A percentile compares a stretch with the other conserved stretches of the same genome.
Conservation (phyloP, 139 green algal genomes). For the Micromonas commoda region DNA sequence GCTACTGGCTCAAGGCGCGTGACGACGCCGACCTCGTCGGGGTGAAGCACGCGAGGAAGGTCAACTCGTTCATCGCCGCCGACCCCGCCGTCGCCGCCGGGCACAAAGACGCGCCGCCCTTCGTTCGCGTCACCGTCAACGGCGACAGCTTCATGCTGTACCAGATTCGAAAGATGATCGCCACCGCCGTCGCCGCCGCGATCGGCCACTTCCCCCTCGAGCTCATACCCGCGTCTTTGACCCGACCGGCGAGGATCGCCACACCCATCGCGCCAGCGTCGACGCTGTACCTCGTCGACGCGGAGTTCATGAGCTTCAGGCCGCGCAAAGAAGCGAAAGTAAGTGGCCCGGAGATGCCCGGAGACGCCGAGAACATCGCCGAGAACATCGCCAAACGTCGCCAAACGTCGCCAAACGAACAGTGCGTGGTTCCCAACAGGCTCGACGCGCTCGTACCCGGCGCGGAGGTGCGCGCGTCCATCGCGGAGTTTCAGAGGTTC, state of each 20-base stretch:
- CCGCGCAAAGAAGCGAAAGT: background rate
- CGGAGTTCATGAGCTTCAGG: slow-evolving; percentile 19
- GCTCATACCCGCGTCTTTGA: slow-evolving; percentile 1
- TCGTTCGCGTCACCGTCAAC: slow-evolving; percentile 19
- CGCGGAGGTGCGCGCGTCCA: background rate
- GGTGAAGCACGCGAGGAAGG: background rate
- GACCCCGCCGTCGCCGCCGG: background rate
- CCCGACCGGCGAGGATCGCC: background rate
- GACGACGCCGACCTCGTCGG: background rate
- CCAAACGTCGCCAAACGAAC: too few species aligned
- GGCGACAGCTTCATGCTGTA: slow-evolving; percentile 26
- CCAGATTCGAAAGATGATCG: slow-evolving; percentile 31
- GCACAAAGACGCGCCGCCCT: background rate
- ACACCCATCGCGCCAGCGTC: slow-evolving; percentile 13
- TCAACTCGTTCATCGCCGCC: background rate
- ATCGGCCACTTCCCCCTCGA: background rate
- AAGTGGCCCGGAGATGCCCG: background rate
- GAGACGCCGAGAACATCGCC: background rate
- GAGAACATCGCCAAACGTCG: background rate
- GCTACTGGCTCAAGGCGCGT: slow-evolving; percentile 2
- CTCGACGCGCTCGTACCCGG: background rate
- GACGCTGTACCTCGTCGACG: slow-evolving; percentile 19
- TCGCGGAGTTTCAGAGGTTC: background rate
- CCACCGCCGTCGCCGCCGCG: slow-evolving; percentile 6
- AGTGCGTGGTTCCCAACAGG: too few species aligned